Evolutionary conservation across 176 grass and related monocot species (phyloP), one percentile per base, ranked within the genome.

Genomic region (Oryza nivara): DNA sequence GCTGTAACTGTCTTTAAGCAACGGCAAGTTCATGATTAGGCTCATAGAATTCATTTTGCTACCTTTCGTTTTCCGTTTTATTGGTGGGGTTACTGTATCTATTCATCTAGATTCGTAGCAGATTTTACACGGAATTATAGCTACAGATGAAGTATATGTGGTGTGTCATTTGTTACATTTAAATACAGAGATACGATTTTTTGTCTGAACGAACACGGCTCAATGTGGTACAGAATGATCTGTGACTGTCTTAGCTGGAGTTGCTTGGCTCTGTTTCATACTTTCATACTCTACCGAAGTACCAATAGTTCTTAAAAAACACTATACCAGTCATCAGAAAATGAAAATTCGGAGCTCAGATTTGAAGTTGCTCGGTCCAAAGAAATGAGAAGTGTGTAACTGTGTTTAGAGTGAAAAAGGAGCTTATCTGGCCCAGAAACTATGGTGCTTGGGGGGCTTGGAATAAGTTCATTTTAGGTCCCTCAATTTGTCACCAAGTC

Each of bases 1-100:
- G 38, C 66, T 25, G 25, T 32, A 28, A 60, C 68, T 40, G 83
- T 20, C 45, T 36, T 82, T 46, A 28, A 38, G 73, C 68, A 26
- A 4, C 28, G 13, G 6, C 73, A 30, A 26, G 36, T 32, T 40
- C 38, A 70, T 36, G 65, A 20, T 60, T 19, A 1, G 41, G 44
- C 13, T 84, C 65, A 7, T 49, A 63, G 5, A 51, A 64, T 15
- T 52, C 54, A 16, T 10, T 73, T 76, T 36, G 15, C 11, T 32
- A 43, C 38, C 12, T 45, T 75, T 20, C 0, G 14, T 67, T 68
- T 51, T 14, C 16, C 0, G 8, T 74, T 49, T 12, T 49, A 1
- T 36, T 38, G 65, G 16, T 19, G 14, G 26, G 49, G 40, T 41
- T 41, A 36, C 3, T 51, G 6, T 9, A 2, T 34, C 54, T 72